Conservation (phyloP, 129 eudicot species). For the Kitagawia praeruptora region DNA sequence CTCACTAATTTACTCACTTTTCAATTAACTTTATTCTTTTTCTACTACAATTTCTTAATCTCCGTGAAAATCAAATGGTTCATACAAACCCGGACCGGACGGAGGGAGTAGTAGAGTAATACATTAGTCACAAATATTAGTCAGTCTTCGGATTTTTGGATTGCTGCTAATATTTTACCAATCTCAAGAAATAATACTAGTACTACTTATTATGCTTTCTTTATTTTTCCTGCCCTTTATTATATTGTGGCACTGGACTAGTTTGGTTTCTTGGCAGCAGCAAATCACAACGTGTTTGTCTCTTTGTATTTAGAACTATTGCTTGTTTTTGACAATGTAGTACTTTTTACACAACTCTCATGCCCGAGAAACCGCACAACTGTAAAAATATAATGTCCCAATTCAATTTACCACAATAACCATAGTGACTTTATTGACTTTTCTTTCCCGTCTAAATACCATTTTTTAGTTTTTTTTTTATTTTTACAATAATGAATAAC, state of each 20-base stretch:
- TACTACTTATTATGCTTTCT: neutral
- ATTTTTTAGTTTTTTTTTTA: too few species aligned
- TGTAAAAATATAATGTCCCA: too few species aligned
- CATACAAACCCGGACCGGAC: too few species aligned
- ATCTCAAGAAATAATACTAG: neutral
- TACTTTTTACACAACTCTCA: neutral
- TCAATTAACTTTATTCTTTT: too few species aligned
- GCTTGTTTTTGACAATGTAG: neutral
- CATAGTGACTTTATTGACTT: neutral
- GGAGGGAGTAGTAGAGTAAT: neutral
- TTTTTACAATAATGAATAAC: too few species aligned
- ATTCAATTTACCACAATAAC: neutral
- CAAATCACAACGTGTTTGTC: slow-evolving; percentile 5
- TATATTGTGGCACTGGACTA: neutral
- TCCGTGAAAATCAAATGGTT: too few species aligned
- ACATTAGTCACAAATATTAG: neutral
- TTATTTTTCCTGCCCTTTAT: neutral
- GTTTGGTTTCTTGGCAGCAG: neutral
- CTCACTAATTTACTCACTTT: too few species aligned
- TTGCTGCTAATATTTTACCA: neutral
- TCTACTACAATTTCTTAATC: too few species aligned
- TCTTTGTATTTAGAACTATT: neutral
- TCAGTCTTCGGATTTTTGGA: neutral
- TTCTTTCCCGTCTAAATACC: too few species aligned
- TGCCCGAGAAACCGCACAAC: neutral